phyloP scores from a whole-genome alignment of 139 green algal genomes.

The Pleodorina starrii region DNA sequence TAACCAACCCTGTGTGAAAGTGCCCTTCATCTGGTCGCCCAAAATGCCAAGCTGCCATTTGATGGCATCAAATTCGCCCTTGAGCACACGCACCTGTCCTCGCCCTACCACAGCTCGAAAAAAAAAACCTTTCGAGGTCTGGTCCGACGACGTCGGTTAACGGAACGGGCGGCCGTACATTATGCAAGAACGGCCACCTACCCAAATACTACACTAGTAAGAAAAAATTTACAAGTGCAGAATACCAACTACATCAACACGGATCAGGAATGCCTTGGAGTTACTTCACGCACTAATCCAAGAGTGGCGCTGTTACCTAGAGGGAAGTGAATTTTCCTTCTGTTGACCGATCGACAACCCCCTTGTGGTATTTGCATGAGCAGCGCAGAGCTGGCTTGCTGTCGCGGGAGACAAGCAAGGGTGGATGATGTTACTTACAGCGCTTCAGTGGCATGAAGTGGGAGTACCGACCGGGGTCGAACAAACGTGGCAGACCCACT shows the following conservation, averaged over 20 bases:
- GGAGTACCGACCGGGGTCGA: no score
- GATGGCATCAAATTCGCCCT: slow-evolving; percentile 31
- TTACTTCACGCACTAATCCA: slow-evolving; percentile 56
- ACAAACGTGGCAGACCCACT: no score
- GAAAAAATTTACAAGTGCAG: slow-evolving; percentile 47
- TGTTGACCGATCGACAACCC: no score
- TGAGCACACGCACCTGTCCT: slow-evolving; percentile 53
- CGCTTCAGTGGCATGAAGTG: no score
- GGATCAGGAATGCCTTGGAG: no score
- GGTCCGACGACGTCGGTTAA: slow-evolving; percentile 51
- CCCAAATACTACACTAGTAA: slow-evolving; percentile 64
- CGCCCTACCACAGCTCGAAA: slow-evolving; percentile 7
- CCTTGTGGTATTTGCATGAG: no score
- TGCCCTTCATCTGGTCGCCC: no score
- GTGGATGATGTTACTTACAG: background rate
- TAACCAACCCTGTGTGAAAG: slow-evolving; percentile 27
- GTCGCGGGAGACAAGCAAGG: slow-evolving; percentile 56
- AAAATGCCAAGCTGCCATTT: slow-evolving; percentile 43
- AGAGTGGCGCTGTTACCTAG: no score
- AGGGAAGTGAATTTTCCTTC: no score
- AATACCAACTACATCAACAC: slow-evolving; percentile 68
- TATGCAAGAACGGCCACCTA: slow-evolving; percentile 56
- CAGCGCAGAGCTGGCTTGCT: no score
- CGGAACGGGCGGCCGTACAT: slow-evolving; percentile 60
- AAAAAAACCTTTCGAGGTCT: slow-evolving; percentile 53